These are phyloP conservation scores for thale cress (Arabidopsis thaliana) DNA, from an alignment of 345 rosid species.

Conservation along the genomic window DNA sequence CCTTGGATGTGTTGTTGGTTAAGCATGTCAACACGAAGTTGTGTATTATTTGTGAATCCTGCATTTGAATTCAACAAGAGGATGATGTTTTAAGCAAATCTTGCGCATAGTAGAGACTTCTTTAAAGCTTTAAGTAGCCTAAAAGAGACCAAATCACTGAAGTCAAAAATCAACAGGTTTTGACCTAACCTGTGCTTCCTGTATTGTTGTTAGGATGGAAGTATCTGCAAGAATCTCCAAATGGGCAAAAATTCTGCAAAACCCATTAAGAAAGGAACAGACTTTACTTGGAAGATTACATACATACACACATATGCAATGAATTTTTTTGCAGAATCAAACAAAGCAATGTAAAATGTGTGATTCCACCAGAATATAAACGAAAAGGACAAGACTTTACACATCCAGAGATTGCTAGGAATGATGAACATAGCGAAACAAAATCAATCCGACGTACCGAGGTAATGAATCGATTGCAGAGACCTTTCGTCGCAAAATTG, in stretches of 20 bases:
- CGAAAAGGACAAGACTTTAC: not conserved
- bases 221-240: slow-evolving; percentile 82
- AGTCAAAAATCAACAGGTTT: not conserved
- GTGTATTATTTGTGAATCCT: slow-evolving; percentile 35
- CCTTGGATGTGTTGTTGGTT: slow-evolving; percentile 25
- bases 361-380: not conserved
- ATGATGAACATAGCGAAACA: slow-evolving; percentile 10
- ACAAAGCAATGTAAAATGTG: not conserved
- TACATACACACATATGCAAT: not conserved
- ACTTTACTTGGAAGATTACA: not conserved
- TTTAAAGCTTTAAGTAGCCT: not conserved
- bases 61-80: slow-evolving; percentile 1
- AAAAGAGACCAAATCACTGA: not conserved
- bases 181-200: slow-evolving; percentile 5
- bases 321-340: not conserved
- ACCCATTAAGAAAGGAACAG: not conserved
- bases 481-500: slow-evolving; percentile 46
- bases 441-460: slow-evolving; percentile 44
- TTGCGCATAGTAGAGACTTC: not conserved
- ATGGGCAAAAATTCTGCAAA: slow-evolving; percentile 77
- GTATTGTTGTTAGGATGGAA: slow-evolving; percentile 56
- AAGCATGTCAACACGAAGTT: slow-evolving; percentile 17
- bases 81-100: slow-evolving; percentile 3
- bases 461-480: slow-evolving; percentile 74
- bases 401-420: slow-evolving; percentile 3